Percentiles rank a stretch among this genome's conserved stretches.
These are phyloP conservation scores for Corinectria fuckeliana DNA, from an alignment of 2,329 filamentous ascomycete species.

Conservation along the genomic window DNA sequence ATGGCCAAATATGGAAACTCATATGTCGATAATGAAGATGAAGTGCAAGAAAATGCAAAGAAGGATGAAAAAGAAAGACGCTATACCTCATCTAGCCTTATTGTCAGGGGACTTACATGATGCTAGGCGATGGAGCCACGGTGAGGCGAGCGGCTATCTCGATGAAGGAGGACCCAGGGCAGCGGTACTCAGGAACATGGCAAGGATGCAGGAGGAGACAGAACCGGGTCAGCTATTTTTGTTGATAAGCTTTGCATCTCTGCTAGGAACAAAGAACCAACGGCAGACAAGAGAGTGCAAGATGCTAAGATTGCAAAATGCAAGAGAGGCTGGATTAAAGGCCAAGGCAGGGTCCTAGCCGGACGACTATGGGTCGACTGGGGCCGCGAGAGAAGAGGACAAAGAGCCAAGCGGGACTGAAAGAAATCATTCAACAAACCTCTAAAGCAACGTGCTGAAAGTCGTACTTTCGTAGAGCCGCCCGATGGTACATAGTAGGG, in stretches of 20 bases:
- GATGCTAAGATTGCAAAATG: background rate
- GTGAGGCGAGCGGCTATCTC: slow-evolving; percentile 14
- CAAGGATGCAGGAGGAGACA: background rate
- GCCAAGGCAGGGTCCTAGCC: background rate
- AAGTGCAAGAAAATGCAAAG: background rate
- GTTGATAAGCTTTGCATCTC: background rate
- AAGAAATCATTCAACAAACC: background rate
- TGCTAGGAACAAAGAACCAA: slow-evolving; percentile 3
- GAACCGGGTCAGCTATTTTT: background rate
- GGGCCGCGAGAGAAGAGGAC: background rate
- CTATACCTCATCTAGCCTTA: background rate
- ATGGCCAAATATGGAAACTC: slow-evolving; percentile 2
- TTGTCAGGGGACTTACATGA: background rate
- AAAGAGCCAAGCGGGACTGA: background rate
- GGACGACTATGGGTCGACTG: slow-evolving; percentile 16
- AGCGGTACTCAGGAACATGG: slow-evolving; percentile 7
- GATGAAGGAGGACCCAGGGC: slow-evolving; percentile 8
- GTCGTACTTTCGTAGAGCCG: slow-evolving; percentile 3
- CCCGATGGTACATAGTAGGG: background rate
- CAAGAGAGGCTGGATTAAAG: background rate
- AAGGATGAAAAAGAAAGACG: background rate
- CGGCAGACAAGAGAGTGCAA: background rate
- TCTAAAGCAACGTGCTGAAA: background rate
- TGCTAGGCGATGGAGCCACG: background rate
- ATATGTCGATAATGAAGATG: background rate